phyloP scores from a whole-genome alignment of 257 asterid species.

The Solanum habrochaites region DNA sequence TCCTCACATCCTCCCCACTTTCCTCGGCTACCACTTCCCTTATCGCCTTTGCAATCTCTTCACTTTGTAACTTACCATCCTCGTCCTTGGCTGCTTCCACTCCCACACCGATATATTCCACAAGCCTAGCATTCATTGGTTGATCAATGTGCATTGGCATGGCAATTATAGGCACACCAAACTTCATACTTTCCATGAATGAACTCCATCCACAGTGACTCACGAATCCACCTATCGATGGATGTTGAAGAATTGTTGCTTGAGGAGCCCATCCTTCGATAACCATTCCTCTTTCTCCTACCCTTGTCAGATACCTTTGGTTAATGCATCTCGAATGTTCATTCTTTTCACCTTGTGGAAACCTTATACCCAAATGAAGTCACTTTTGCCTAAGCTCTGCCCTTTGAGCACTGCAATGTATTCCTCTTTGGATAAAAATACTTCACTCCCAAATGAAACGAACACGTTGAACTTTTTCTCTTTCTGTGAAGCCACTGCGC shows the following conservation, averaged over 20 bases:
- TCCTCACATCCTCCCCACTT: constrained; percentile 11
- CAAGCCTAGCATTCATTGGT: constrained; percentile 23
- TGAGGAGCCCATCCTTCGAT: constrained; percentile 29
- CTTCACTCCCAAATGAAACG: constrained; percentile 45
- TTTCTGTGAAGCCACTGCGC: constrained; percentile 22
- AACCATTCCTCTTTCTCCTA: constrained; percentile 9
- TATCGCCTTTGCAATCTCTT: constrained; percentile 1
- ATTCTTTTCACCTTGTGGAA: constrained; percentile 17
- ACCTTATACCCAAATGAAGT: constrained; percentile 48
- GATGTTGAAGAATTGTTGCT: constrained; percentile 8
- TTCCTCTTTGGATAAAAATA: constrained; percentile 25
- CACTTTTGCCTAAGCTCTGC: constrained; percentile 20
- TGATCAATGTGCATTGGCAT: constrained; percentile 29
- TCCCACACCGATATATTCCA: constrained; percentile 16
- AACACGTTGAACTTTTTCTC: constrained; percentile 11
- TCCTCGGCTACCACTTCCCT: constrained; percentile 8
- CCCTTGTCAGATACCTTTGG: constrained; percentile 9
- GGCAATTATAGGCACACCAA: constrained; percentile 22
- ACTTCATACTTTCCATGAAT: constrained; percentile 8
- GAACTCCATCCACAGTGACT: constrained; percentile 13
- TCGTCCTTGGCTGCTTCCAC: constrained; percentile 14
- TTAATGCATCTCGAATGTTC: constrained; percentile 6
- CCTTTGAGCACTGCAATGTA: constrained; percentile 26
- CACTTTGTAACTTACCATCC: constrained; percentile 8
- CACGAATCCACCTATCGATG: neutral